Evolutionary conservation across 768 basidiomycete species (phyloP).

Genomic region (Hydnum rufescens): DNA sequence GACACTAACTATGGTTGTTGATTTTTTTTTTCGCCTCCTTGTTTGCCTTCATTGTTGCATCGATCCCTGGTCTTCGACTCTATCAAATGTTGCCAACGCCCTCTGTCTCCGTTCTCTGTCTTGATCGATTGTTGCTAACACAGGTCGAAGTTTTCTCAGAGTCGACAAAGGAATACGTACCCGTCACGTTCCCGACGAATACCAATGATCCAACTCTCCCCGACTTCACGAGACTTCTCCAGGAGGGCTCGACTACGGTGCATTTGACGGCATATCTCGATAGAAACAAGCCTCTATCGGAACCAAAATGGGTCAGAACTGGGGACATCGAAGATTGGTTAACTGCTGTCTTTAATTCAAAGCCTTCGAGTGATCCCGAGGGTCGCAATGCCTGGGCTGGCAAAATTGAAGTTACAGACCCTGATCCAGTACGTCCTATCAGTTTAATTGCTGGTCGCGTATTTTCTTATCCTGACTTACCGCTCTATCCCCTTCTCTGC

Average conservation of each 20-base stretch:
- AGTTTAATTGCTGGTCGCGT: too few relatives aligned
- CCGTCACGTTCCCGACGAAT: constrained; percentile 23
- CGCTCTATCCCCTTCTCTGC: constrained; percentile 6
- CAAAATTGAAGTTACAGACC: constrained; percentile 80
- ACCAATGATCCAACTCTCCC: constrained; percentile 46
- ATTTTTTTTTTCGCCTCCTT: neutral
- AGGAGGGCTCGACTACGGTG: constrained; percentile 19
- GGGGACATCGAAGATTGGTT: constrained; percentile 92
- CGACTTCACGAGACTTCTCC: constrained; percentile 27
- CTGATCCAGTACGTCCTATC: constrained; percentile 60
- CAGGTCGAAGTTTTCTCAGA: constrained; percentile 64
- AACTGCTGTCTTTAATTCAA: constrained; percentile 57
- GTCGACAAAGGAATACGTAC: constrained; percentile 45
- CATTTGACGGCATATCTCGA: constrained; percentile 68
- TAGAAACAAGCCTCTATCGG: constrained; percentile 69
- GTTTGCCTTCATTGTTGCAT: neutral
- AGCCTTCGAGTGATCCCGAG: constrained; percentile 5
- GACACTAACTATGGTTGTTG: neutral
- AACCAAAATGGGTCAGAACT: constrained; percentile 92
- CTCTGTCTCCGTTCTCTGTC: neutral
- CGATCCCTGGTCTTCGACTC: neutral
- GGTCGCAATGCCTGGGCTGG: constrained; percentile 46
- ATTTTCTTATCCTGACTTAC: neutral
- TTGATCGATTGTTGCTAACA: constrained; percentile 4
- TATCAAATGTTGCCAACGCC: neutral